Evolutionary conservation across 169 alveolate genomes (phyloP), one percentile per base, ranked within the genome.

Genomic region (Eimeria brunetti): DNA sequence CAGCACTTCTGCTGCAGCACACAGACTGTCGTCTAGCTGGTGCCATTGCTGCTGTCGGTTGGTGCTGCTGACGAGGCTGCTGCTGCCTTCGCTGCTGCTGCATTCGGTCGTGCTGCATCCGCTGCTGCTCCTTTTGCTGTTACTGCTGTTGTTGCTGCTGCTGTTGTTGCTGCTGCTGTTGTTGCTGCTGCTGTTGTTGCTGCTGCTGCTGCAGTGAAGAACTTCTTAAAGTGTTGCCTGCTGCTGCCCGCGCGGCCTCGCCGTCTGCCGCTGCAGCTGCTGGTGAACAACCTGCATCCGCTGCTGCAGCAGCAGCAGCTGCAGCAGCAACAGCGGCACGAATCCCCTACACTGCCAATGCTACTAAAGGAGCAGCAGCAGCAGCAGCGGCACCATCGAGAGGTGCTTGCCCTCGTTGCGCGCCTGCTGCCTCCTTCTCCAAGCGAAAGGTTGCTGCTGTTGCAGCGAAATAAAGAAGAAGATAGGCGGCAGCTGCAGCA

Each of bases 251-350:
- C 86, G 38, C 53, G 86, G 86, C 86, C 62, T 36, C 86, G 86
- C 22, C 86, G 86, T 20, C 86, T 76, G 62, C 86, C 86, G 62
- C 86, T 76, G 53, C 86, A 36, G 86, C 60, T 76, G 9, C 56
- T 76, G 86, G 58, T 76, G 62, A 76, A 76, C 36, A 76, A 76
- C 86, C 41, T 76, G 38, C 62, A 24, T 8, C 86, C 86, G 62
- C 62, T 76, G 22, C 86, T 76, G 86, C 86, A 76, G 86, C 86
- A 76, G 86, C 49, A 36, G 86, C 86, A 76, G 86, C 86, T 41
- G 62, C 86, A 41, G 86, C 86, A 76, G 86, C 86, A 76, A 60
- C 86, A 76, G 86, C 86, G 49, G 86, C 62, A 46, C 60, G 60
- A 76, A 20, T 58, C 62, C 33, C 60, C n/a, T 7, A 41, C 62